Percentiles rank a stretch among this genome's conserved stretches.
Conservation (phyloP, 2,329 filamentous ascomycete genomes). For the Aureobasidium sp. region DNA sequence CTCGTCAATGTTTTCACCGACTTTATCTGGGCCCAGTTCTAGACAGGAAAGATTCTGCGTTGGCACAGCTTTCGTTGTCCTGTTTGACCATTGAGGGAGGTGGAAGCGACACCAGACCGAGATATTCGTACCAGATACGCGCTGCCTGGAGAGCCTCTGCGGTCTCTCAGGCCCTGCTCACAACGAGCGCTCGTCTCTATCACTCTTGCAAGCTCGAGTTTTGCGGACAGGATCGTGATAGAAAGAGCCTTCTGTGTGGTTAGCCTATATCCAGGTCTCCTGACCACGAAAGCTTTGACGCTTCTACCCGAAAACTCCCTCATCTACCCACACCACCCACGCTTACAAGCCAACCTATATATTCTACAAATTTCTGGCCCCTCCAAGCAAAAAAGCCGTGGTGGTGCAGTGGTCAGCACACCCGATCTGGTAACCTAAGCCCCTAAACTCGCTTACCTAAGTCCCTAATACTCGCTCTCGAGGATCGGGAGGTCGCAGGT, state of each 20-base stretch:
- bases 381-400: not conserved
- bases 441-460: not conserved
- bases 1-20: no score
- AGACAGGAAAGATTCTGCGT: not conserved
- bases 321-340: no score
- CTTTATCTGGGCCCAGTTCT: no score
- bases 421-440: not conserved
- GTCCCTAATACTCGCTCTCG: not conserved
- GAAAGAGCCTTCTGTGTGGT: no score
- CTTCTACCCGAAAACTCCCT: no score
- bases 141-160: no score
- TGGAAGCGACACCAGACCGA: not conserved
- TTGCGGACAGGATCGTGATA: no score
- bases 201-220: no score
- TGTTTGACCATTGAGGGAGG: not conserved
- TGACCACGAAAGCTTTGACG: no score
- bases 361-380: not conserved
- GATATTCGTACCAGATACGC: not conserved
- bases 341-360: not conserved
- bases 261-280: no score
- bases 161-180: no score
- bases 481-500: not conserved
- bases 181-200: no score
- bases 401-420: not conserved
- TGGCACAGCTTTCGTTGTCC: not conserved